Evolutionary conservation across 1,284 basidiomycete species (phyloP).

Genomic region (Veloboletus limbatus): DNA sequence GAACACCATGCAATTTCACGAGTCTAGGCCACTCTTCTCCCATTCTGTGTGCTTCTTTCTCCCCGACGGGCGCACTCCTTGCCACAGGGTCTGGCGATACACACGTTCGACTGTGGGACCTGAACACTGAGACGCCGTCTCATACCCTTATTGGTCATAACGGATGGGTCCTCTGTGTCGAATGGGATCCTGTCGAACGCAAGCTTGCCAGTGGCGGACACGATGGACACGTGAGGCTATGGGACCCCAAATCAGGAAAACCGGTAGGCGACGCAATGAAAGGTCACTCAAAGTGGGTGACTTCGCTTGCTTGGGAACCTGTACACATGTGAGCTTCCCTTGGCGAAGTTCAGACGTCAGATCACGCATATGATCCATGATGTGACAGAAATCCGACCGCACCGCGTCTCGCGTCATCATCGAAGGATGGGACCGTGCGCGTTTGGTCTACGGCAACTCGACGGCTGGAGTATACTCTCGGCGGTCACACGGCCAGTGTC

Average conservation of each 20-base stretch:
- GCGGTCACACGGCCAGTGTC: conserved; percentile 92
- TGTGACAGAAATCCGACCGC: conserved; percentile 57
- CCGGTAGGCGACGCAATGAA: conserved; percentile 80
- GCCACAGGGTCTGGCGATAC: conserved; percentile 97
- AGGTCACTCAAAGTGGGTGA: conserved; percentile 97
- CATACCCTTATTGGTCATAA: conserved; percentile 87
- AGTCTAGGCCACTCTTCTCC: conserved; percentile 82
- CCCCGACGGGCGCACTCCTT: conserved; percentile 86
- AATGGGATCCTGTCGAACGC: conserved; percentile 94
- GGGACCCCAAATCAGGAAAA: conserved; percentile 89
- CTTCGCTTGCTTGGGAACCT: conserved; percentile 95
- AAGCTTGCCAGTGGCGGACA: conserved; percentile 90
- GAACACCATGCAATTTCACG: conserved; percentile 7
- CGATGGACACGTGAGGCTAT: conserved; percentile 85
- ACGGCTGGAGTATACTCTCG: conserved; percentile 80
- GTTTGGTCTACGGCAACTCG: conserved; percentile 85
- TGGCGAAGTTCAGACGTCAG: not conserved
- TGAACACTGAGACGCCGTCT: conserved; percentile 90
- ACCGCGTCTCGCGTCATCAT: conserved; percentile 91
- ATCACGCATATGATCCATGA: conserved; percentile 7
- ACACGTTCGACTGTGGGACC: conserved; percentile 91
- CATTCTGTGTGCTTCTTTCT: conserved; percentile 94
- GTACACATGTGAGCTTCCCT: conserved; percentile 69
- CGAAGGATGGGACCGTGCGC: conserved; percentile 94
- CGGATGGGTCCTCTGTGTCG: conserved; percentile 95